Evolutionary conservation across 805 yeast genomes (phyloP).

Genomic region (Lipomyces starkeyi): DNA sequence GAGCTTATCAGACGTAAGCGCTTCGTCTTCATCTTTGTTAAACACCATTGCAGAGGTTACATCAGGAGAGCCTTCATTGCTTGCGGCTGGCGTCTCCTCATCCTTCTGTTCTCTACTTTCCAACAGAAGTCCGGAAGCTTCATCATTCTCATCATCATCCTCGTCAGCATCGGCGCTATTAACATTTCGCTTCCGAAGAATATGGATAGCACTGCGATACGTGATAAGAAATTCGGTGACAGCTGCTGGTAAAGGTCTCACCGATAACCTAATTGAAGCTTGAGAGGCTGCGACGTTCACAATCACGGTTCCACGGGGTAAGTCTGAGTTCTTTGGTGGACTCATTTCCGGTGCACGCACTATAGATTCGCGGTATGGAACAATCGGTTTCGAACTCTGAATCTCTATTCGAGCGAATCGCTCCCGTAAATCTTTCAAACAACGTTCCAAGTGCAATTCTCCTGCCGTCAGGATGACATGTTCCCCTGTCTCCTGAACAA

Average conservation of each 20-base stretch:
- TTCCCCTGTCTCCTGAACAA: constrained; percentile 88
- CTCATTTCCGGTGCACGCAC: constrained; percentile 58
- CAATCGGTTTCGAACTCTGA: constrained; percentile 86
- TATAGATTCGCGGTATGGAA: constrained; percentile 91
- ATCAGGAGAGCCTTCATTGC: constrained; percentile 15
- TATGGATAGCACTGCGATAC: constrained; percentile 26
- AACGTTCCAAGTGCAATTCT: constrained; percentile 92
- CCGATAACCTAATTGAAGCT: constrained; percentile 50
- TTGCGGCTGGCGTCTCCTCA: constrained; percentile 3
- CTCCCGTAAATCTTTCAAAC: constrained; percentile 86
- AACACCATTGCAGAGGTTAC: constrained; percentile 40
- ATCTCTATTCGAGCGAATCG: constrained; percentile 92
- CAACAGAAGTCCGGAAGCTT: neutral
- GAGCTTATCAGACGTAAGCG: constrained; percentile 36
- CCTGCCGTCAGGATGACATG: constrained; percentile 95
- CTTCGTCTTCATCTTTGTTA: constrained; percentile 40
- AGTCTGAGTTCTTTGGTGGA: constrained; percentile 53
- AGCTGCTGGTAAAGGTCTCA: constrained; percentile 61
- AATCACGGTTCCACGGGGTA: constrained; percentile 55
- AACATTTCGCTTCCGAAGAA: constrained; percentile 13
- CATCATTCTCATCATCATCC: constrained; percentile 18
- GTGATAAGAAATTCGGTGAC: constrained; percentile 56
- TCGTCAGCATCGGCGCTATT: constrained; percentile 1
- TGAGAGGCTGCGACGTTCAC: constrained; percentile 57
- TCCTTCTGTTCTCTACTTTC: constrained; percentile 4